Base-by-base conservation (phyloP, 768 basidiomycete genomes). In the Lyophyllum atratum region DNA sequence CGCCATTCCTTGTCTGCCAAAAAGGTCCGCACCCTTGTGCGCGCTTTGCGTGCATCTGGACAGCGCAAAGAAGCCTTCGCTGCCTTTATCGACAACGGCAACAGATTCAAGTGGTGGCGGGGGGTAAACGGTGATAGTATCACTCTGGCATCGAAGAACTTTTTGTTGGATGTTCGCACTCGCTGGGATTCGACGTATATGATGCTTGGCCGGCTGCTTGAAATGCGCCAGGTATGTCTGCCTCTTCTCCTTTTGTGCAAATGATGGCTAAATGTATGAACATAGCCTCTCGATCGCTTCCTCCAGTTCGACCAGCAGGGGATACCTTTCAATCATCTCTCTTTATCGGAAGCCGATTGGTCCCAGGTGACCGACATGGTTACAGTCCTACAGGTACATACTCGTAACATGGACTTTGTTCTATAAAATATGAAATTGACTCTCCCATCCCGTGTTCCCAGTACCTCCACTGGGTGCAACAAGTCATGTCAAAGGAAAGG, bases 401-500 rank as follows among this genome's bases (percentile, higher is more conserved):
- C 14, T 37, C 15, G 14, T 37, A 31, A 31, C 11, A 31, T 11
- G 11, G 11, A 11, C 11, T 6, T 11, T 31, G 29, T 6, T 31
- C 11, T 6, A 31, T 31, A 11, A 31, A 6, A 31, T 31, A 31
- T 31, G 11, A 31, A 31, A 6, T 31, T 31, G 29, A 31, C 29
- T 31, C 11, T 11, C 5, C 11, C 6, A 11, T 11, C 11, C 6
- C 29, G 11, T 31, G 5, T 31, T 31, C 11, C 28, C 21, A 55
- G 54, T 34, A 48, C 52, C 62, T 56, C 39, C 64, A 65, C 49
- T 40, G 25, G 24, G 56, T 60, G 14, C 64, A 64, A 54, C 59
- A 63, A 12, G 39, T 53, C 8, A 61, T 65, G 60, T 57, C 61
- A 29, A 21, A 46, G 3, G 59, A 67, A 49, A 61, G 53, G 22